These are phyloP conservation scores for Clarireedia paspali DNA, from an alignment of 2,329 filamentous ascomycete species.

Conservation along the genomic window DNA sequence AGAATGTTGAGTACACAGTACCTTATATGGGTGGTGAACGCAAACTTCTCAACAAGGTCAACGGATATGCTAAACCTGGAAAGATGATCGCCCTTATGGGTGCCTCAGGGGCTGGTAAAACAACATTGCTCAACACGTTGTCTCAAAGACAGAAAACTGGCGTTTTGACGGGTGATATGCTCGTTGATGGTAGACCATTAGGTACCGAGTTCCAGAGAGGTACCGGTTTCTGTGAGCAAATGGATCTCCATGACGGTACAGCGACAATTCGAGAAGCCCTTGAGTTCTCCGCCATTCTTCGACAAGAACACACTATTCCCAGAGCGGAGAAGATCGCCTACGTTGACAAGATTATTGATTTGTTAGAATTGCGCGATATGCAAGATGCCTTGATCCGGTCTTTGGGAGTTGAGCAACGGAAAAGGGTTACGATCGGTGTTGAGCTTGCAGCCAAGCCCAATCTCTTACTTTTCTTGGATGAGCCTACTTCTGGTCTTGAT, in stretches of 20 bases:
- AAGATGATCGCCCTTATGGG: conserved; percentile 74
- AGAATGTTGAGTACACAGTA: conserved; percentile 64
- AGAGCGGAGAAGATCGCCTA: conserved; percentile 56
- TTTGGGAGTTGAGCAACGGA: conserved; percentile 54
- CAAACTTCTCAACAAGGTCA: conserved; percentile 60
- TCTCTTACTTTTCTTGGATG: conserved; percentile 62
- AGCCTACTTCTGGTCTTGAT: conserved; percentile 65
- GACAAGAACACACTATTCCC: conserved; percentile 48
- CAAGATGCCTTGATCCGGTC: conserved; percentile 59
- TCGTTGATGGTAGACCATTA: conserved; percentile 59
- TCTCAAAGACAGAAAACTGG: conserved; percentile 64
- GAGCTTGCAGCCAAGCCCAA: conserved; percentile 64
- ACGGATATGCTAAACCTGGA: conserved; percentile 73
- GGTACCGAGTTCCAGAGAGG: conserved; percentile 58
- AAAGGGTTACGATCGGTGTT: conserved; percentile 66
- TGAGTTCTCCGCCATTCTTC: conserved; percentile 59
- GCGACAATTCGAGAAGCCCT: conserved; percentile 61
- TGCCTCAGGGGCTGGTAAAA: conserved; percentile 76
- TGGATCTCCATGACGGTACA: conserved; percentile 62
- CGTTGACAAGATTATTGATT: conserved; percentile 57
- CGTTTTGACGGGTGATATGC: conserved; percentile 55
- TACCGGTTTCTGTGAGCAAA: conserved; percentile 66
- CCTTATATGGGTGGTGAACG: conserved; percentile 56
- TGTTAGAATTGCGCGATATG: conserved; percentile 57
- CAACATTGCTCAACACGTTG: conserved; percentile 68